Evolutionary conservation across 169 alveolate species (phyloP).

Genomic region (Babesia divergens): DNA sequence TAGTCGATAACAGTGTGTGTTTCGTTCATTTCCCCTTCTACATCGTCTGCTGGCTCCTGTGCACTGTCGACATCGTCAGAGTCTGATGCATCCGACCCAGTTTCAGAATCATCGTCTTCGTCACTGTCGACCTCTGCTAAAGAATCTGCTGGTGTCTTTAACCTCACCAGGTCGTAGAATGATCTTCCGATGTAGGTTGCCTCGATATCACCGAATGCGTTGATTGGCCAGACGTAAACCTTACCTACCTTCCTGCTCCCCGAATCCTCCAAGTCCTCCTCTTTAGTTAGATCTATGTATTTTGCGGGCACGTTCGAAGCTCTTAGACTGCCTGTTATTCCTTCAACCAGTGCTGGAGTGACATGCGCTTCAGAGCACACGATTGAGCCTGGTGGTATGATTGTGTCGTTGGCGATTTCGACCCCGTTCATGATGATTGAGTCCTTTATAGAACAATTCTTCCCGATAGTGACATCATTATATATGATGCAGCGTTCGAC

Average conservation of each 20-base stretch:
- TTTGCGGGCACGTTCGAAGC: not conserved
- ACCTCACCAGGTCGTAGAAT: constrained; percentile 6
- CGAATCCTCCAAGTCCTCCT: not conserved
- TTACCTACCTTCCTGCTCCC: not conserved
- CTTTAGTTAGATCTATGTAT: constrained; percentile 19
- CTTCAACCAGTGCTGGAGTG: not conserved
- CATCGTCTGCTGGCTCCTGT: not conserved
- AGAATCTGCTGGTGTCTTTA: not conserved
- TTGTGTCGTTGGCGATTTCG: constrained; percentile 10
- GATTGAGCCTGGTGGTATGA: constrained; percentile 39
- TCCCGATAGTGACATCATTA: constrained; percentile 24
- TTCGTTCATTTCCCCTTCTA: not conserved
- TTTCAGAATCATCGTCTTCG: not conserved
- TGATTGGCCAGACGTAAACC: constrained; percentile 15
- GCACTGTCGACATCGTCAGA: not conserved
- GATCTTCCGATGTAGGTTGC: constrained; percentile 23
- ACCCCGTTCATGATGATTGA: constrained; percentile 54
- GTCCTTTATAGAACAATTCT: constrained; percentile 15
- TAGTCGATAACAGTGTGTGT: not conserved
- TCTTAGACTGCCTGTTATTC: not conserved
- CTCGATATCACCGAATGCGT: constrained; percentile 15
- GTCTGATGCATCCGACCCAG: not conserved
- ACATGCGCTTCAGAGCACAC: constrained; percentile 14
- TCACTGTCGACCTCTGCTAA: constrained; percentile 4
- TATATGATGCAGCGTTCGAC: constrained; percentile 23